These are phyloP conservation scores for Colletotrichum filicis DNA, from an alignment of 2,329 filamentous ascomycete genomes.

Conservation along the genomic window DNA sequence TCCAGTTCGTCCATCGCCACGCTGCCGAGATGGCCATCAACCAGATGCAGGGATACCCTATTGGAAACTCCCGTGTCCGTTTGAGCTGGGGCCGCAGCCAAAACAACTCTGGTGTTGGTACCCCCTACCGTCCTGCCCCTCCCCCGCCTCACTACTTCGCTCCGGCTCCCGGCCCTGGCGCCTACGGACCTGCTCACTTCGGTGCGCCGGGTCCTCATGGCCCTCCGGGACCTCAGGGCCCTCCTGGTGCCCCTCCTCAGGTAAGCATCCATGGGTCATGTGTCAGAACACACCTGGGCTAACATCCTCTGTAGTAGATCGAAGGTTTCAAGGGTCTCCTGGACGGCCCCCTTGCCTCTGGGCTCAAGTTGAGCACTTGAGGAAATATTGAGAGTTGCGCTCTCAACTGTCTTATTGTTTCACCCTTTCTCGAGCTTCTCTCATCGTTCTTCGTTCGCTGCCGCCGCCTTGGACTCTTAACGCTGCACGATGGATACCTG, in stretches of 20 bases:
- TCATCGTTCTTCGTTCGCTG: conserved; percentile 23
- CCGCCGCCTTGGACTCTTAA: conserved; percentile 33
- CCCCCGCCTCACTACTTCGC: conserved; percentile 66
- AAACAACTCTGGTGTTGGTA: conserved; percentile 99
- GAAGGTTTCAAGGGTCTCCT: conserved; percentile 7
- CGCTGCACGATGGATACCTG: conserved; percentile 35
- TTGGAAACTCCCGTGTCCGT: conserved; percentile 97
- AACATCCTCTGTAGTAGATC: conserved; percentile 22
- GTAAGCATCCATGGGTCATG: neutral
- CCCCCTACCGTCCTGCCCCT: conserved; percentile 94
- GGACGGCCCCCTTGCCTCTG: conserved; percentile 3
- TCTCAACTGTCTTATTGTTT: conserved; percentile 27
- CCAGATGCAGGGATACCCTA: conserved; percentile 99
- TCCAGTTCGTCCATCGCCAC: conserved; percentile 98
- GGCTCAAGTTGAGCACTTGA: neutral
- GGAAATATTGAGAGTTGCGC: neutral
- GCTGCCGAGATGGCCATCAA: conserved; percentile 99
- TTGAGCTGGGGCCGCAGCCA: conserved; percentile 98
- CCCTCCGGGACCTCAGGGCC: conserved; percentile 48
- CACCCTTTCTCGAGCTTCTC: conserved; percentile 9
- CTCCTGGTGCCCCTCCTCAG: conserved; percentile 48
- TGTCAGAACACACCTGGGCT: neutral
- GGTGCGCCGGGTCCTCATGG: conserved; percentile 59
- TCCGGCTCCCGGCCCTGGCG: conserved; percentile 48
- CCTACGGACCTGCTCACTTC: conserved; percentile 59